A percentile compares a stretch with the other conserved stretches of the same genome.
phyloP scores from a whole-genome alignment of 2,329 filamentous ascomycete species.

The Pseudogymnoascus sp. region DNA sequence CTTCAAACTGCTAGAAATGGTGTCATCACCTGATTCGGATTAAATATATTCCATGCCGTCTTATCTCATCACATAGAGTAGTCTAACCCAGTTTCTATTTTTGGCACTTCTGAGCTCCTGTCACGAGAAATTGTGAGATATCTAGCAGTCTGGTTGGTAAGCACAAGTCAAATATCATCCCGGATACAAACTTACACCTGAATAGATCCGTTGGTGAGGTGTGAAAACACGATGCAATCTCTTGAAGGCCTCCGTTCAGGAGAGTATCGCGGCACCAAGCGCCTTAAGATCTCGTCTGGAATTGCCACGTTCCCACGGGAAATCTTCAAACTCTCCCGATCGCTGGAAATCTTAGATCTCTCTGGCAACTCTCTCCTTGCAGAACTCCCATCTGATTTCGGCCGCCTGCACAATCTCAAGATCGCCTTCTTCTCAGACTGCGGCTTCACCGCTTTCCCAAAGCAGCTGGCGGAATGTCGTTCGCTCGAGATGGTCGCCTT shows the following conservation, averaged over 20 bases:
- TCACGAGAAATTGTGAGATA: constrained; percentile 3
- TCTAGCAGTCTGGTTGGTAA: not conserved
- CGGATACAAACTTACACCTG: constrained; percentile 1
- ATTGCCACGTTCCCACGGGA: constrained; percentile 31
- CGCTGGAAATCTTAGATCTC: constrained; percentile 40
- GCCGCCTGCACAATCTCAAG: constrained; percentile 35
- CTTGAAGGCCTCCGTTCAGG: constrained; percentile 15
- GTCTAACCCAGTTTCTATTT: not conserved
- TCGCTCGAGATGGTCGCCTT: constrained; percentile 43
- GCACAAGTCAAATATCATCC: not conserved
- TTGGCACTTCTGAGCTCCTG: not conserved
- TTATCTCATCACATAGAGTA: not conserved
- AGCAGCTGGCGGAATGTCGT: constrained; percentile 34
- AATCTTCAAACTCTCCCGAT: constrained; percentile 33
- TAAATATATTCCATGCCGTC: not conserved
- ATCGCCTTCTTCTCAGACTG: constrained; percentile 40
- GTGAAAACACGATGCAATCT: constrained; percentile 12
- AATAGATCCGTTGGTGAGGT: not conserved
- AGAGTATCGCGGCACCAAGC: constrained; percentile 20
- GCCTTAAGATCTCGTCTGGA: constrained; percentile 21
- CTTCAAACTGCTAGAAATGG: no score
- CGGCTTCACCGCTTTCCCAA: constrained; percentile 35
- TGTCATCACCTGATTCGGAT: not conserved
- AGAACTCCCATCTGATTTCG: constrained; percentile 32
- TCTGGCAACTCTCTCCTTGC: constrained; percentile 36